phyloP scores from a whole-genome alignment of 768 basidiomycete species.

The Naematelia aurantialba region DNA sequence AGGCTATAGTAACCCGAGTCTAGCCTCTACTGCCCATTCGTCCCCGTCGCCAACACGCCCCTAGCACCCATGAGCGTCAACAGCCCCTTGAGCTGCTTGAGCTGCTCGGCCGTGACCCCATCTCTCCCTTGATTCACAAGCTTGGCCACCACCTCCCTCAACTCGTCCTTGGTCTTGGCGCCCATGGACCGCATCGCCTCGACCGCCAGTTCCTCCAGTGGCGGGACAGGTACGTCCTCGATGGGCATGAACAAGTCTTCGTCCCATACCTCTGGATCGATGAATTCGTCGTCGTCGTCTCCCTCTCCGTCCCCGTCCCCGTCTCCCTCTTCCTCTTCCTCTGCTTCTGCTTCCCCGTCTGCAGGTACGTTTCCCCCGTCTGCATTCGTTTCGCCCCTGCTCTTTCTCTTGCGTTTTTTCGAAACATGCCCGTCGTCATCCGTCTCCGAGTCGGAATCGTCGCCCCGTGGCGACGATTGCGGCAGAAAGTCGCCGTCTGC shows the following conservation, averaged over 20 bases:
- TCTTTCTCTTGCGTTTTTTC: not conserved
- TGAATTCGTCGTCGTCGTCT: constrained; percentile 10
- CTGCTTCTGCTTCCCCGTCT: constrained; percentile 42
- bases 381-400: not conserved
- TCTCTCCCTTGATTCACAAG: not conserved
- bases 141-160: not conserved
- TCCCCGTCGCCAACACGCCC: not conserved
- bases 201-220: not conserved
- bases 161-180: not conserved
- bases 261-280: constrained; percentile 16
- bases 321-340: not conserved
- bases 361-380: not conserved
- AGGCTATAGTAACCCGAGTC: too few species aligned
- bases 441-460: too few species aligned
- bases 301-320: constrained; percentile 40
- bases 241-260: constrained; percentile 23
- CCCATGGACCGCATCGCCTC: not conserved
- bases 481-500: not conserved
- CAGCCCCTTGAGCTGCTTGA: not conserved
- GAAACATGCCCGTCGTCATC: not conserved
- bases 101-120: not conserved
- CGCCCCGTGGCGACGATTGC: too few species aligned
- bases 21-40: too few species aligned
- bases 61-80: not conserved
- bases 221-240: constrained; percentile 19